Evolutionary conservation across 495 filamentous ascomycete species (phyloP), one percentile per base, ranked within the genome.

Genomic region (Aspergillus coremiiformis): DNA sequence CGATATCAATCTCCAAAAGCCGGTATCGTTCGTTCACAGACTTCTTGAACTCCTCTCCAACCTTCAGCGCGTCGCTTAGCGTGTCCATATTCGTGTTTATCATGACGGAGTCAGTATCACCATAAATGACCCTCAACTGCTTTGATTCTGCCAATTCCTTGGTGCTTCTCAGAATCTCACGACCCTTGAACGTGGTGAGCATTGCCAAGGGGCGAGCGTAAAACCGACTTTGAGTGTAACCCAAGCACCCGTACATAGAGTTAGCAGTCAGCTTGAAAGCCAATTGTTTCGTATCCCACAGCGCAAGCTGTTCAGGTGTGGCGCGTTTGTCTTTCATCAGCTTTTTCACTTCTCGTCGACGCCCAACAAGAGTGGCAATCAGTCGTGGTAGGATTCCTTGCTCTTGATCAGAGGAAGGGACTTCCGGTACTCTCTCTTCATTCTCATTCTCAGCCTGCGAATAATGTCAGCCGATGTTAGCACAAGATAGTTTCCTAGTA

Each of bases 41-140:
- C 54, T 75, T 77, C 70, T 87, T 88, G 68, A 89, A 87, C 44
- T 89, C 84, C 49, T 82, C 82, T 33, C 94, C 94, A 45, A 97
- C 82, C 60, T 90, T 89, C 29, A 96, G 66, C 14, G 93, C 91
- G 57, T 95, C 92, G 24, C 86, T 84, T 24, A 97, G 87, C 49
- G 87, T 95, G 63, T 96, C 88, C 44, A 89, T 88, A 66, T 96
- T 96, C 43, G 93, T 95, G 60, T 98, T 97, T 70, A 98, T 96
- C 93, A 98, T 98, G 70, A 98, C 93, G 20, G 93, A 98, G 66
- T 98, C 93, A 20, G 93, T 98, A 71, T 98, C 93, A 70, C 93
- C 93, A 63, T 98, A 98, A 51, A 98, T 95, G 66, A 98, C 93
- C 54, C 87, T 83, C 42, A 98, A 78, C 33, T 86, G 81, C 44